Conservation (phyloP, 2,329 filamentous ascomycete genomes). For the Curvularia lunata region DNA sequence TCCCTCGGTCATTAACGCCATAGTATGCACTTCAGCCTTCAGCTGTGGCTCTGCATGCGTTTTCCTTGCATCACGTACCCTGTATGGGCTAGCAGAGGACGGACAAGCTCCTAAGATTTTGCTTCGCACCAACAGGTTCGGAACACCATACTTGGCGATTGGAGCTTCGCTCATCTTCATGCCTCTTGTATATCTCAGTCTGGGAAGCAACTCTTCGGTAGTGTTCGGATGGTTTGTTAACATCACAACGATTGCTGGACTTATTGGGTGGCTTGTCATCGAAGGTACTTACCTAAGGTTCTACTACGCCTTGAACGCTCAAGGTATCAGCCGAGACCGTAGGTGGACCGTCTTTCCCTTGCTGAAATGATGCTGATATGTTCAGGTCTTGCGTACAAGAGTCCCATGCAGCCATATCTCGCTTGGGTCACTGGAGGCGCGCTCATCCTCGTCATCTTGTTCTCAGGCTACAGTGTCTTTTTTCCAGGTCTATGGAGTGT, state of each 20-base stretch:
- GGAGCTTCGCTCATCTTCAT: slow-evolving; percentile 62
- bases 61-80: slow-evolving; percentile 15
- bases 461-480: too few species aligned
- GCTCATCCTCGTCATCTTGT: too few species aligned
- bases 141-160: slow-evolving; percentile 72
- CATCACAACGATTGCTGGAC: slow-evolving; percentile 62
- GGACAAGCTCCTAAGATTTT: slow-evolving; percentile 26
- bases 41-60: too few species aligned
- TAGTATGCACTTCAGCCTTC: too few species aligned
- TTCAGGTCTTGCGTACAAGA: too few species aligned
- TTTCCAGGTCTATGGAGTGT: too few species aligned
- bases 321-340: slow-evolving; percentile 52
- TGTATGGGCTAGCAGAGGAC: slow-evolving; percentile 24
- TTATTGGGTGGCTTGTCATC: slow-evolving; percentile 59
- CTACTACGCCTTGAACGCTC: slow-evolving; percentile 45
- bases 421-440: too few species aligned
- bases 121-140: slow-evolving; percentile 56
- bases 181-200: slow-evolving; percentile 64
- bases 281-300: slow-evolving; percentile 64
- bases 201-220: slow-evolving; percentile 47
- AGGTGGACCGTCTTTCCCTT: not conserved
- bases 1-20: slow-evolving; percentile 67
- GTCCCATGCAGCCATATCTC: too few species aligned
- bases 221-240: slow-evolving; percentile 72
- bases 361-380: too few species aligned